Base-by-base conservation (phyloP, 2,329 filamentous ascomycete genomes). In the Plenodomus lindquistii region DNA sequence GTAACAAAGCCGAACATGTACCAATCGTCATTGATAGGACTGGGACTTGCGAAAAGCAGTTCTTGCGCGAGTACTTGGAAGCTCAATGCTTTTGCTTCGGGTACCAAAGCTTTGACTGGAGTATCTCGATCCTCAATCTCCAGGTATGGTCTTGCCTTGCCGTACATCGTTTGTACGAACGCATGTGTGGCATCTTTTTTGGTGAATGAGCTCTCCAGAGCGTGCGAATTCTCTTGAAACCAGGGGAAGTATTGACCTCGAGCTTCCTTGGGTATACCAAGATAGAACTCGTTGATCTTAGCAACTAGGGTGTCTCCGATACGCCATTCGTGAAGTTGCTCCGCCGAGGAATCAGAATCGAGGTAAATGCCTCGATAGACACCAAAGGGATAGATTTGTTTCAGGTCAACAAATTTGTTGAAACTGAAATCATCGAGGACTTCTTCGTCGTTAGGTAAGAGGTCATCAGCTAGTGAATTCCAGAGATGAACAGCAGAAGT, bases 361-460 rank as follows among this genome's bases (percentile, higher is more conserved):
- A 54, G 52, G 36, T 35, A 54, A 11, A 66, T 41, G 31, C 59
- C 59, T 50, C 37, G n/a, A 43, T 66, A 67, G 3, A 67, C 36
- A 15, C 34, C 22, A 24, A 24, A 24, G 22, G 22, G 10, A 24
- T 24, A 24, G 22, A 24, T 24, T 10, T 24, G 10, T 29, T 66
- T 55, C 2, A 4, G 21, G 21, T 10, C 37, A 20, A 48, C 17
- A 16, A 61, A 35, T 38, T 63, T 51, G 36, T 60, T 61, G 41
- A 68, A 68, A 11, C 65, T 57, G 42, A 65, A 68, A 45, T 66
- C 61, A 53, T 62, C 42, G 5, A 65, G 55, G 31, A 67, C 60
- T 27, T 62, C 59, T 40, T 60, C 54, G 18, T 68, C 63, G 29
- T 46, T 10, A 42, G 62, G 61, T 36, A 68, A 48, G 13, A 47